Conservation (phyloP, 2,329 filamentous ascomycete genomes). For the Stagonosporopsis vannaccii region DNA sequence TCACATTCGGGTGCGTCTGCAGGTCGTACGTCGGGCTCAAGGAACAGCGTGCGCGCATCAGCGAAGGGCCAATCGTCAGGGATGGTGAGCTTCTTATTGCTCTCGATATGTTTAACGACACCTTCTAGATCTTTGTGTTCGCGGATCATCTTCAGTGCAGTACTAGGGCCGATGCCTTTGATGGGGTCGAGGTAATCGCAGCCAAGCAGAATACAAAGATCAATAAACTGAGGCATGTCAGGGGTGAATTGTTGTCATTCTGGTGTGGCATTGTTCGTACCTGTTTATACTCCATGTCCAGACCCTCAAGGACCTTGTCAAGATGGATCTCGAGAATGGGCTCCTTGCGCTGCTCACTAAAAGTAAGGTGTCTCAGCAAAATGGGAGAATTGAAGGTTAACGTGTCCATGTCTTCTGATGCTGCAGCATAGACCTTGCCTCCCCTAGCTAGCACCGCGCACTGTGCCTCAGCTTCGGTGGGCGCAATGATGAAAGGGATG, state of each 20-base stretch:
- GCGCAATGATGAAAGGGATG: constrained; percentile 91
- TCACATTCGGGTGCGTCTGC: constrained; percentile 89
- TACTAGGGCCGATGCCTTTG: constrained; percentile 90
- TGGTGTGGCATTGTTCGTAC: constrained; percentile 52
- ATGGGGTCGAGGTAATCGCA: constrained; percentile 98
- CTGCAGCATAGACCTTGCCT: constrained; percentile 95
- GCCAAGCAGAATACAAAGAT: constrained; percentile 95
- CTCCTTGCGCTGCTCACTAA: constrained; percentile 96
- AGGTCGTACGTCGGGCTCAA: constrained; percentile 83
- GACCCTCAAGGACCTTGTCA: constrained; percentile 82
- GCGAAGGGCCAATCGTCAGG: constrained; percentile 97
- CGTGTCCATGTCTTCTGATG: constrained; percentile 99
- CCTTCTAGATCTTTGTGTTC: constrained; percentile 89
- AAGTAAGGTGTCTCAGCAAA: constrained; percentile 89
- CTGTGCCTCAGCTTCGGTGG: constrained; percentile 96
- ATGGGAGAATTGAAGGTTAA: constrained; percentile 94
- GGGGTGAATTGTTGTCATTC: not conserved
- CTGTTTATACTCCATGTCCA: constrained; percentile 87
- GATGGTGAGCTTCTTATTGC: constrained; percentile 74
- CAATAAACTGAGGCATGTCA: constrained; percentile 75
- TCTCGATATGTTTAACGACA: constrained; percentile 81
- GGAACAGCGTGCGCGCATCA: constrained; percentile 90
- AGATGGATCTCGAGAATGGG: constrained; percentile 95
- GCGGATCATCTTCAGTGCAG: constrained; percentile 91
- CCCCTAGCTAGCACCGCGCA: constrained; percentile 88